phyloP scores from a whole-genome alignment of 352 stramenopile species.

The Chrysophaeum taylorii region DNA sequence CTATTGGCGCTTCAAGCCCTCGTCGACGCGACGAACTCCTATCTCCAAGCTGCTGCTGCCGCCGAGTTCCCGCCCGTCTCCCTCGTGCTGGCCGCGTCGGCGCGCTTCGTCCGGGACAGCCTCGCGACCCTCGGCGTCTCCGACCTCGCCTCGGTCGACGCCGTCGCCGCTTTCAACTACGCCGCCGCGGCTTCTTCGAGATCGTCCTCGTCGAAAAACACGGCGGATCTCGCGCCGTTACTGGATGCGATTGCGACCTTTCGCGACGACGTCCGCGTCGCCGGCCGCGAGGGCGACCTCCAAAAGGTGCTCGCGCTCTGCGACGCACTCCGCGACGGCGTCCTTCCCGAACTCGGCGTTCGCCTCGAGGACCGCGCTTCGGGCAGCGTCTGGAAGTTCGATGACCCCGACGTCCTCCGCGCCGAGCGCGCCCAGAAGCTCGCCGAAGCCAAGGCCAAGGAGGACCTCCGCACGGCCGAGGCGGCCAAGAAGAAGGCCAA shows the following conservation, averaged over 20 bases:
- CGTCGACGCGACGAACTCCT: slow-evolving; percentile 65
- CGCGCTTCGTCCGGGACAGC: background rate
- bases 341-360: background rate
- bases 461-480: slow-evolving; percentile 25
- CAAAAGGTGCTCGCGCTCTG: slow-evolving; percentile 44
- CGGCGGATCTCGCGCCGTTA: slow-evolving; percentile 63
- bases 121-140: background rate
- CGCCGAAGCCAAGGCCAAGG: slow-evolving; percentile 33
- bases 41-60: slow-evolving; percentile 26
- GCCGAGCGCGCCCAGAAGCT: slow-evolving; percentile 47
- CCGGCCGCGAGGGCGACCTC: slow-evolving; percentile 13
- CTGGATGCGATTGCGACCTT: slow-evolving; percentile 75
- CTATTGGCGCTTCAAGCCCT: slow-evolving; percentile 53
- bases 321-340: slow-evolving; percentile 50
- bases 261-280: slow-evolving; percentile 41
- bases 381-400: slow-evolving; percentile 54
- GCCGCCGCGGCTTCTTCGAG: too few relatives aligned
- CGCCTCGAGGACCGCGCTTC: slow-evolving; percentile 12
- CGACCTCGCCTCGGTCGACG: background rate
- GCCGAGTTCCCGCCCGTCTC: background rate
- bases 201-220: too few relatives aligned
- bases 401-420: slow-evolving; percentile 43
- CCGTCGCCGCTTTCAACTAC: background rate
- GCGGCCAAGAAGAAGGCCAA: slow-evolving; percentile 24
- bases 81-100: background rate